These are phyloP conservation scores for Naegleria fowleri DNA, from an alignment of 208 protist genomes.

Conservation along the genomic window DNA sequence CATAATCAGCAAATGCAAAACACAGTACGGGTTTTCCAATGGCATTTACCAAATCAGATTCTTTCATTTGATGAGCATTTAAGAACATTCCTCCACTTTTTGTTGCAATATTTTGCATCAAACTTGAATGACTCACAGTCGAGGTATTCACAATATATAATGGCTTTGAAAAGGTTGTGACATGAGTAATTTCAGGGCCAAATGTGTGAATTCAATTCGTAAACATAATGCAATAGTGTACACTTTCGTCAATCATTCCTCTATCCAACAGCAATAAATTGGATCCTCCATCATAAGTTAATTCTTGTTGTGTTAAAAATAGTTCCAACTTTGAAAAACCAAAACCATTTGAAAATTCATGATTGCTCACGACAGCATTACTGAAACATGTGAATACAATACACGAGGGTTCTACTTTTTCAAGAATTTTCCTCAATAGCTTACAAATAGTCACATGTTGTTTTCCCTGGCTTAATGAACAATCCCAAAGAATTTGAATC, in stretches of 20 bases:
- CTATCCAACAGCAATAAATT: background rate
- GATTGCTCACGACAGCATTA: background rate
- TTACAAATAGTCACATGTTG: background rate
- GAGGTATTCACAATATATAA: background rate
- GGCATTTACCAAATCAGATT: background rate
- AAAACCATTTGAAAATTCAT: background rate
- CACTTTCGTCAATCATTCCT: background rate
- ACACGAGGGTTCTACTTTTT: background rate
- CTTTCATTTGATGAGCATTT: background rate
- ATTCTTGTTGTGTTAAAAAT: background rate
- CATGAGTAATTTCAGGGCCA: background rate
- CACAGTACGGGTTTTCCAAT: background rate
- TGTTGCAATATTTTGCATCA: background rate
- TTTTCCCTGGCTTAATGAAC: background rate
- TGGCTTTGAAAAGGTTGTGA: background rate
- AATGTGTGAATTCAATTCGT: background rate
- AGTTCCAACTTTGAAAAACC: background rate
- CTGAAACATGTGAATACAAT: background rate
- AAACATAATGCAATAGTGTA: background rate
- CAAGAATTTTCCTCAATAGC: background rate
- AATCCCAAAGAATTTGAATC: background rate
- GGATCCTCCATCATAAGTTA: background rate
- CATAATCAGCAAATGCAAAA: conserved; percentile 5
- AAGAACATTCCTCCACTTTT: background rate
- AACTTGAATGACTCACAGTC: background rate